Percentiles rank a stretch among this genome's conserved stretches.
These are phyloP conservation scores for Pulveroboletus sp. DNA, from an alignment of 768 basidiomycete genomes.

Conservation along the genomic window DNA sequence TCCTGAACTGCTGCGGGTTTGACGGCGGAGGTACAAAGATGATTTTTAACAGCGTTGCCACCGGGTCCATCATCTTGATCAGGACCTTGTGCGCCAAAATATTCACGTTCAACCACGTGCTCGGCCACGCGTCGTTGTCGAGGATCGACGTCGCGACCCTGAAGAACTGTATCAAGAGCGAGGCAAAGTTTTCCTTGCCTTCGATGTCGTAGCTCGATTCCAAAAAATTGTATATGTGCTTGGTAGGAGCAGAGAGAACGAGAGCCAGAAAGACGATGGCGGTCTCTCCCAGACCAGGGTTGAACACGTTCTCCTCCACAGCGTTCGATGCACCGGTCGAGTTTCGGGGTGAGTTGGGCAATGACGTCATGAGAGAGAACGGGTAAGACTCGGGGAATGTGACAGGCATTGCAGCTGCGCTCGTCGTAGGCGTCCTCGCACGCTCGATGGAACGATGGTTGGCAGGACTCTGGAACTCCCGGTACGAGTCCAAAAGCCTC, in stretches of 20 bases:
- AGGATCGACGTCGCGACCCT: slow-evolving; percentile 77
- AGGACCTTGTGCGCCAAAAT: slow-evolving; percentile 84
- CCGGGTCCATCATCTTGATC: slow-evolving; percentile 83
- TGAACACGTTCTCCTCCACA: slow-evolving; percentile 54
- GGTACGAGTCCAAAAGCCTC: slow-evolving; percentile 84
- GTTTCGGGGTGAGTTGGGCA: slow-evolving; percentile 52
- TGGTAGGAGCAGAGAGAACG: slow-evolving; percentile 72
- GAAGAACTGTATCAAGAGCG: slow-evolving; percentile 74
- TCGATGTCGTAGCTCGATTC: slow-evolving; percentile 84
- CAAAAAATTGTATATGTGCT: slow-evolving; percentile 73
- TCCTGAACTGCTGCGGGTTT: slow-evolving; percentile 65
- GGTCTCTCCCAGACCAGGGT: slow-evolving; percentile 78
- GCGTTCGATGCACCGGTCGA: slow-evolving; percentile 38
- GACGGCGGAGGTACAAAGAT: slow-evolving; percentile 75
- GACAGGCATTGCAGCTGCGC: slow-evolving; percentile 59
- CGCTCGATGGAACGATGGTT: slow-evolving; percentile 70
- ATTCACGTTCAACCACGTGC: slow-evolving; percentile 88
- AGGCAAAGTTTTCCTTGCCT: slow-evolving; percentile 73
- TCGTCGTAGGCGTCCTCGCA: slow-evolving; percentile 54
- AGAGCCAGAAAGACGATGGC: slow-evolving; percentile 82
- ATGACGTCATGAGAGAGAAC: slow-evolving; percentile 70
- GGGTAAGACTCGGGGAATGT: slow-evolving; percentile 95
- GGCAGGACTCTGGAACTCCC: slow-evolving; percentile 68
- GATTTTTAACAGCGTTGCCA: slow-evolving; percentile 70
- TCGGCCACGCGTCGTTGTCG: slow-evolving; percentile 83